Base-by-base conservation (phyloP, 352 stramenopile genomes). In the Hyaloperonospora brassicae region DNA sequence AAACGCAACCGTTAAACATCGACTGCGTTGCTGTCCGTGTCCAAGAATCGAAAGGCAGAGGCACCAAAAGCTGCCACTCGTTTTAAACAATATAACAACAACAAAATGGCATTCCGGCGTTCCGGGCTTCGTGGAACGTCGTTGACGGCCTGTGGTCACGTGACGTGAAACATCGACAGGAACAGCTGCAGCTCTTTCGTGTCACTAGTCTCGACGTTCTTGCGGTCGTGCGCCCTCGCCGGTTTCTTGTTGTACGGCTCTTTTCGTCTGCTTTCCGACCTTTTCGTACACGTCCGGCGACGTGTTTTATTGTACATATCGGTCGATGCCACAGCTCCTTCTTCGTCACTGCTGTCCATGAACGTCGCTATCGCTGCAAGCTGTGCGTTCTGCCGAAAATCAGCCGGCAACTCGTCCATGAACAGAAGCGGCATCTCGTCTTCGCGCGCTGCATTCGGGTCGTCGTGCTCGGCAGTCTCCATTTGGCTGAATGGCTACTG, bases 341-440 rank as follows among this genome's bases (percentile, higher is more conserved):
- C 50, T 3, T 79, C 64, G 17, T 75, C 73, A 31, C 83, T 71
- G 36, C 70, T 79, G 55, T 73, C 61, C 73, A 89, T 87, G 66
- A 92, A 86, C 51, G 77, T 82, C 46, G 75, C 74, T 43, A 92
- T 76, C 31, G 81, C 81, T 25, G 77, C 79, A 25, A 92, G 64
- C 65, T 92, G 73, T 47, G 72, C 68, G 44, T 71, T 92, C 34
- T 71, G 60, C 61, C 75, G 44, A 59, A 89, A 91, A 56, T 76
- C 67, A 7, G 62, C 59, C n/a, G 81, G 81, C 9, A 92, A 62
- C 7, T 54, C 38, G 45, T 83, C 77, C 77, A 86, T 83, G 56
- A 92, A 89, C 54, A 92, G 71, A 23, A 92, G 73, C 51, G 81
- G 81, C 71, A 86, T 82, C 56, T 88, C 76, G 0, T 84, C 72